Evolutionary conservation across 352 stramenopile species (phyloP).

Genomic region (Phytophthora cajani): DNA sequence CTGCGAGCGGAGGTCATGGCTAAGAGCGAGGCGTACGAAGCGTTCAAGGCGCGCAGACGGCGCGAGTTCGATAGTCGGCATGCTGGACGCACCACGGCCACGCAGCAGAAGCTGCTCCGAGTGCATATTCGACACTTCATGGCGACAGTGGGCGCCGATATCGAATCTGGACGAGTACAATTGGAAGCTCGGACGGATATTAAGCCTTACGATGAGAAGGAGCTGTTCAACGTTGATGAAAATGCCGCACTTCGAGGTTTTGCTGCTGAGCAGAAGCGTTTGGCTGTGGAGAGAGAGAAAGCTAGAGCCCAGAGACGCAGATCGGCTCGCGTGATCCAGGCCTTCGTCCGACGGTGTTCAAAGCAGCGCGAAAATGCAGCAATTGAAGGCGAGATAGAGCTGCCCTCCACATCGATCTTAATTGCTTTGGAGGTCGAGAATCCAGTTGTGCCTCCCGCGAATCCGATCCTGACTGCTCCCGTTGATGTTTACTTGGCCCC

Average conservation of each 20-base stretch:
- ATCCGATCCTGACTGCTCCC: neutral
- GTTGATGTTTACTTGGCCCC: neutral
- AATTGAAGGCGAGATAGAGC: constrained; percentile 25
- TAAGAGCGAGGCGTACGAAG: constrained; percentile 28
- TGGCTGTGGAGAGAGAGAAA: constrained; percentile 24
- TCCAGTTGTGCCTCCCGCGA: neutral
- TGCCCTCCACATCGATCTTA: constrained; percentile 33
- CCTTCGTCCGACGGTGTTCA: constrained; percentile 6
- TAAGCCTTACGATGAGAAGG: neutral
- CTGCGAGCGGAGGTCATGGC: constrained; percentile 15
- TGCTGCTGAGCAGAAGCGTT: constrained; percentile 25
- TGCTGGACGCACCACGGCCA: constrained; percentile 3
- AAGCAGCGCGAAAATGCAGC: neutral
- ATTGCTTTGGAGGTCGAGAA: constrained; percentile 17
- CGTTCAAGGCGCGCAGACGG: constrained; percentile 30
- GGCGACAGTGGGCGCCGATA: constrained; percentile 16
- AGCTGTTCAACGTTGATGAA: neutral
- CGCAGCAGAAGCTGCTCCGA: constrained; percentile 33
- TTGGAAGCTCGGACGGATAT: neutral
- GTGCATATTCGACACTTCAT: constrained; percentile 41
- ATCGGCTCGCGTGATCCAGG: constrained; percentile 21
- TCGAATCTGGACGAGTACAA: constrained; percentile 9
- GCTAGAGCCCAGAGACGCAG: constrained; percentile 12
- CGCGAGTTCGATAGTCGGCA: constrained; percentile 26
- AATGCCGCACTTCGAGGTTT: constrained; percentile 5